These are phyloP conservation scores for Pseudotulostoma volvatum DNA, from an alignment of 495 filamentous ascomycete genomes.

Conservation along the genomic window DNA sequence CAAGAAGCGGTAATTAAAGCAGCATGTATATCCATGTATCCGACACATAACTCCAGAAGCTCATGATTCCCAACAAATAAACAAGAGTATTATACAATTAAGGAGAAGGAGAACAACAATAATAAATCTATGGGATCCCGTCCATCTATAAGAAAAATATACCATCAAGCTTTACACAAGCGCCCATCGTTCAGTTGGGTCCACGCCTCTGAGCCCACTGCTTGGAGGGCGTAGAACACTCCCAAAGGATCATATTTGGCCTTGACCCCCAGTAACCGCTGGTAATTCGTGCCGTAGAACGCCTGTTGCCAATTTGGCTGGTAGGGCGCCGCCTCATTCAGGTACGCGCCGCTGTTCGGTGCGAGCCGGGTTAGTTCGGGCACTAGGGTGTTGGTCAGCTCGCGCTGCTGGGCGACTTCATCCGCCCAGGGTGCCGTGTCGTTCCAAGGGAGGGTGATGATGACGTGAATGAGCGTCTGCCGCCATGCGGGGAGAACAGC, in stretches of 20 bases:
- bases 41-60: too few species aligned
- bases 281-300: slow-evolving; percentile 37
- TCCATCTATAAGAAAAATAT: too few species aligned
- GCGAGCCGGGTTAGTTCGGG: slow-evolving; percentile 25
- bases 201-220: slow-evolving; percentile 48
- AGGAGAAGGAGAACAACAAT: too few species aligned
- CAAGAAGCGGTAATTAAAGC: too few species aligned
- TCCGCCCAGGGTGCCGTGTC: slow-evolving; percentile 23
- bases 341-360: slow-evolving; percentile 21
- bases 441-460: slow-evolving; percentile 24
- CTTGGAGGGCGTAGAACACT: slow-evolving; percentile 41
- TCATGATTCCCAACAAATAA: too few species aligned
- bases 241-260: slow-evolving; percentile 36
- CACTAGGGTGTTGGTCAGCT: slow-evolving; percentile 25
- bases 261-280: slow-evolving; percentile 23
- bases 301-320: slow-evolving; percentile 33
- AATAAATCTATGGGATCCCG: too few species aligned
- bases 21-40: too few species aligned
- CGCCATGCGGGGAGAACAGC: slow-evolving; percentile 44
- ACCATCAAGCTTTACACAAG: slow-evolving; percentile 15
- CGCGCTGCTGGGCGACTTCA: slow-evolving; percentile 21
- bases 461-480: slow-evolving; percentile 29
- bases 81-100: too few species aligned
- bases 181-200: slow-evolving; percentile 14
- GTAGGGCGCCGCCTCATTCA: slow-evolving; percentile 31